Evolutionary conservation across 352 stramenopile genomes (phyloP).

Genomic region (Pythium pectinolyticum): DNA sequence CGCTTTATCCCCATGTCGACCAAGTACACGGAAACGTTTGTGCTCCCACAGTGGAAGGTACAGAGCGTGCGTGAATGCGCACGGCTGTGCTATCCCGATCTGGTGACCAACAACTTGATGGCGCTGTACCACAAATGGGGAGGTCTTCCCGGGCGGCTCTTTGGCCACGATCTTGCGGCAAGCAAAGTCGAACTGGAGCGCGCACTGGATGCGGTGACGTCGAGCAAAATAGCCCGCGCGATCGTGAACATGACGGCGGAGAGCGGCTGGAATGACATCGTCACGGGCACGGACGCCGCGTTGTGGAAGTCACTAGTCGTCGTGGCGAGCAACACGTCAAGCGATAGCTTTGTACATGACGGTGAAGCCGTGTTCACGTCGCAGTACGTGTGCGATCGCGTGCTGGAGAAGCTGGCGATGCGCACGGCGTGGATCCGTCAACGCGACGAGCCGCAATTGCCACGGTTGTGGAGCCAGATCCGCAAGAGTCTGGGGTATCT

Average conservation of each 20-base stretch:
- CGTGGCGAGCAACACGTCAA: background rate
- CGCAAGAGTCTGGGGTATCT: conserved; percentile 20
- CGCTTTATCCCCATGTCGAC: background rate
- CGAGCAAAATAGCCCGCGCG: background rate
- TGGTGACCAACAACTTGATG: background rate
- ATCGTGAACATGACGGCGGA: background rate
- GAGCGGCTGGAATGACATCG: conserved; percentile 1
- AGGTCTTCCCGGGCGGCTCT: conserved; percentile 12
- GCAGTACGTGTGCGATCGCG: conserved; percentile 29
- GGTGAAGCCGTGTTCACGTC: conserved; percentile 24
- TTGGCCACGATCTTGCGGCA: background rate
- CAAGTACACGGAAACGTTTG: conserved; percentile 20
- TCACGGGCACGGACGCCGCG: background rate
- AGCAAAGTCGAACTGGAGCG: conserved; percentile 4
- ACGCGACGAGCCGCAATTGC: background rate
- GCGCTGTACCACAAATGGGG: conserved; percentile 19
- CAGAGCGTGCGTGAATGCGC: conserved; percentile 4
- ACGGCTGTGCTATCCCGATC: background rate
- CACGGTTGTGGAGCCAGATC: conserved; percentile 19
- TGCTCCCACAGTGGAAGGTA: conserved; percentile 13
- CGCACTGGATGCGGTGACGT: conserved; percentile 2
- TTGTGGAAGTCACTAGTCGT: conserved; percentile 16
- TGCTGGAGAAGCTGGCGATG: conserved; percentile 1
- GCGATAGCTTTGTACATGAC: background rate
- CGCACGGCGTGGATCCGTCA: conserved; percentile 1